Evolutionary conservation across 192 early-diverging fungal species (phyloP).

Genomic region (Gamsiella multidivaricata): DNA sequence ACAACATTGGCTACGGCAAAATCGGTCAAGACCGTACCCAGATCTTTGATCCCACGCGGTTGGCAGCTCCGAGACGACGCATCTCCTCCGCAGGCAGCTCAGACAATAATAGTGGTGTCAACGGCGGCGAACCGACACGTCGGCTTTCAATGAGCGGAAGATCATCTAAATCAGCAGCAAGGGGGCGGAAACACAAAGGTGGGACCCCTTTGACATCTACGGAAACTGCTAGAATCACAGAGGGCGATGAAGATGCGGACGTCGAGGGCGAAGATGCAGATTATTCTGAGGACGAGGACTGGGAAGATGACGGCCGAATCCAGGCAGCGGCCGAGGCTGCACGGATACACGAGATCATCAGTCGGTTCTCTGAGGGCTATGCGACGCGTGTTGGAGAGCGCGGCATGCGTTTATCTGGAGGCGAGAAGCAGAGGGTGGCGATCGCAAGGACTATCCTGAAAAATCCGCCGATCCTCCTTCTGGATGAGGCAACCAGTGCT

Average conservation of each 20-base stretch:
- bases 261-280: slow-evolving; percentile 29
- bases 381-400: slow-evolving; percentile 77
- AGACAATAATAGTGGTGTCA: neutral
- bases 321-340: slow-evolving; percentile 77
- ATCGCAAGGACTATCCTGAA: slow-evolving; percentile 89
- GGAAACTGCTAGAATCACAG: slow-evolving; percentile 47
- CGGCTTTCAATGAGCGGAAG: slow-evolving; percentile 21
- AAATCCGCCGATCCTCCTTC: slow-evolving; percentile 66
- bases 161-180: neutral
- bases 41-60: slow-evolving; percentile 46
- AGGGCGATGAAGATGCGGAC: slow-evolving; percentile 74
- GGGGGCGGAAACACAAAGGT: slow-evolving; percentile 17
- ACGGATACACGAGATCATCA: slow-evolving; percentile 84
- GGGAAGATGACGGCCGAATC: slow-evolving; percentile 58
- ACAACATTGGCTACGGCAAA: slow-evolving; percentile 93
- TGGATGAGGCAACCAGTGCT: slow-evolving; percentile 75
- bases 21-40: slow-evolving; percentile 70
- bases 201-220: slow-evolving; percentile 1
- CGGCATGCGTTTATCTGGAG: slow-evolving; percentile 85
- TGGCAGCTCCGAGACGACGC: neutral
- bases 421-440: slow-evolving; percentile 90
- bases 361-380: slow-evolving; percentile 82
- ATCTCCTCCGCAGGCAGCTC: slow-evolving; percentile 14
- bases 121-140: neutral
- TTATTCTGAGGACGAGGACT: slow-evolving; percentile 39